Percentiles rank a stretch among this genome's conserved stretches.
Evolutionary conservation across 1,284 basidiomycete genomes (phyloP).

Genomic region (Cryptococcus sp.): DNA sequence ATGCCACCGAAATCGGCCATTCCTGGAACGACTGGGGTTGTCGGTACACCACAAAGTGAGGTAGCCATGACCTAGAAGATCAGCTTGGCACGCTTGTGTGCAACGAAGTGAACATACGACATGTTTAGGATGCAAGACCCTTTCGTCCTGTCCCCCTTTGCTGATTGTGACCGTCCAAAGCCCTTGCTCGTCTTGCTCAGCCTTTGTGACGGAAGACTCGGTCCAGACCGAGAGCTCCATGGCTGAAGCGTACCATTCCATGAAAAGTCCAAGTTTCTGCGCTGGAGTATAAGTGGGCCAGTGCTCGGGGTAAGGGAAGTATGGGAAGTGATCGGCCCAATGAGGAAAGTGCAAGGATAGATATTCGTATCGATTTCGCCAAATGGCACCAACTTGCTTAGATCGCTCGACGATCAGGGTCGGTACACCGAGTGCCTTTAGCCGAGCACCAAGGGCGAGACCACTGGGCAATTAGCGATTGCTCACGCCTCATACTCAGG

Average conservation of each 20-base stretch:
- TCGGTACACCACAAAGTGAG: slow-evolving; percentile 22
- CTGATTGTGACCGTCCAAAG: slow-evolving; percentile 56
- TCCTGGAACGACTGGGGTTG: slow-evolving; percentile 20
- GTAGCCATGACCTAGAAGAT: slow-evolving; percentile 27
- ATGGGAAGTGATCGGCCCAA: slow-evolving; percentile 51
- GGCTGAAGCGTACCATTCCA: slow-evolving; percentile 36
- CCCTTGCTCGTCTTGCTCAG: slow-evolving; percentile 49
- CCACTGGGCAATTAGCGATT: slow-evolving; percentile 20
- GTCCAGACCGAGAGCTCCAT: slow-evolving; percentile 40
- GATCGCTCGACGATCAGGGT: slow-evolving; percentile 47
- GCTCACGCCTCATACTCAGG: not conserved
- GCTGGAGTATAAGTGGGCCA: slow-evolving; percentile 64
- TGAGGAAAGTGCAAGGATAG: slow-evolving; percentile 62
- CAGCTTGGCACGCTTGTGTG: not conserved
- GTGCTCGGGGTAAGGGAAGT: slow-evolving; percentile 46
- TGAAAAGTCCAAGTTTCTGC: slow-evolving; percentile 33
- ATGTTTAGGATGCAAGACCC: slow-evolving; percentile 50
- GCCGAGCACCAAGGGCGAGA: slow-evolving; percentile 45
- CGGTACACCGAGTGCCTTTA: slow-evolving; percentile 47
- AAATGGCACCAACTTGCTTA: slow-evolving; percentile 45
- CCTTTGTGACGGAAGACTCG: slow-evolving; percentile 51
- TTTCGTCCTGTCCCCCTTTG: slow-evolving; percentile 49
- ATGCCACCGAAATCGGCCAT: slow-evolving; percentile 53
- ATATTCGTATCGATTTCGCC: slow-evolving; percentile 56
- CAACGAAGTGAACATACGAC: slow-evolving; percentile 5